phyloP scores from a whole-genome alignment of 2,329 filamentous ascomycete genomes.

The Biscogniauxia marginata region DNA sequence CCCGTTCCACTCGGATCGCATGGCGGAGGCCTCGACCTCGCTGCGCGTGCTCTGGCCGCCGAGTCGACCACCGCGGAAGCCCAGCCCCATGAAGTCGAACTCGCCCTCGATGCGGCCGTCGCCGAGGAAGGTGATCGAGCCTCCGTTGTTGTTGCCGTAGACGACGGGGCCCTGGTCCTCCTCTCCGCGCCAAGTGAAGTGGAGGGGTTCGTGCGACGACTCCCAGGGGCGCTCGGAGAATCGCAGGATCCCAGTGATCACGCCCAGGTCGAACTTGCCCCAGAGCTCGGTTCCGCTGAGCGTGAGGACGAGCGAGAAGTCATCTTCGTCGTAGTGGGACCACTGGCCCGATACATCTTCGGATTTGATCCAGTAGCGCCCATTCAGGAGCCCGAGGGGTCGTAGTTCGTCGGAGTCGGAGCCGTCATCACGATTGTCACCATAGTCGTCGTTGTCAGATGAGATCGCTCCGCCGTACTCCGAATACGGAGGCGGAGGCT shows the following conservation, averaged over 20 bases:
- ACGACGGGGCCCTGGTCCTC: conserved; percentile 30
- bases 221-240: conserved; percentile 36
- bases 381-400: conserved; percentile 42
- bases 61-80: conserved; percentile 27
- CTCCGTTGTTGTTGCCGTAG: conserved; percentile 27
- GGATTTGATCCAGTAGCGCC: conserved; percentile 41
- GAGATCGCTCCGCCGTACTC: conserved; percentile 12
- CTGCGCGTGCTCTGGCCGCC: conserved; percentile 32
- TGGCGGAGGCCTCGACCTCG: conserved; percentile 20
- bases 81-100: conserved; percentile 27
- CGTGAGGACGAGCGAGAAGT: conserved; percentile 38
- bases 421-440: conserved; percentile 6
- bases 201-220: conserved; percentile 28
- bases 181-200: conserved; percentile 38
- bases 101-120: conserved; percentile 35
- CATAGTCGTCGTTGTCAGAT: conserved; percentile 7
- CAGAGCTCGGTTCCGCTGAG: conserved; percentile 41
- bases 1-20: conserved; percentile 30
- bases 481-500: conserved; percentile 21
- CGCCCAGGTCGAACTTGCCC: conserved; percentile 44
- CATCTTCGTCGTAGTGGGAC: conserved; percentile 20
- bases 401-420: conserved; percentile 8
- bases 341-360: conserved; percentile 26
- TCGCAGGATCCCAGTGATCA: conserved; percentile 42
- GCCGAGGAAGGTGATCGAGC: conserved; percentile 39